Conservation (phyloP, 108 stramenopile species). For the Seminavis robusta region DNA sequence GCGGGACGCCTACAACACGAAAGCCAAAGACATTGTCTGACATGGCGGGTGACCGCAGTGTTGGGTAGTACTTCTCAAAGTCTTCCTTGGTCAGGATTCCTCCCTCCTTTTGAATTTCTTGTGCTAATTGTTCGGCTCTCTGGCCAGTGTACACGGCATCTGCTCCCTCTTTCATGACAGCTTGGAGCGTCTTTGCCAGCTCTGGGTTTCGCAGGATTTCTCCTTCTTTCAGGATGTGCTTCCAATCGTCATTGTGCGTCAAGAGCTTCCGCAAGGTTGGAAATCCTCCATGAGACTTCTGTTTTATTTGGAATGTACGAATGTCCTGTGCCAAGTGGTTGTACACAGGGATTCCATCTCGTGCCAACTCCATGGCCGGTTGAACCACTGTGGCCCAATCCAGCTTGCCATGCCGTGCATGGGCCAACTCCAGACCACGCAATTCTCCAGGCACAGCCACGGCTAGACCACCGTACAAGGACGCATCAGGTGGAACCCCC, state of each 20-base stretch:
- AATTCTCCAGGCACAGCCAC: slow-evolving; percentile 79
- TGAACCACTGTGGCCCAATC: slow-evolving; percentile 57
- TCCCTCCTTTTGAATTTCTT: slow-evolving; percentile 54
- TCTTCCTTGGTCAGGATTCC: slow-evolving; percentile 72
- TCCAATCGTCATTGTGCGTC: slow-evolving; percentile 36
- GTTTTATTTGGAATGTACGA: neutral
- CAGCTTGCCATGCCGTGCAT: slow-evolving; percentile 54
- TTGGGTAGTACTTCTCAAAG: slow-evolving; percentile 48
- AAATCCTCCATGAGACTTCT: neutral
- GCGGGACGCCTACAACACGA: slow-evolving; percentile 67
- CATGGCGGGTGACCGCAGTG: slow-evolving; percentile 45
- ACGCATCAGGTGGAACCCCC: slow-evolving; percentile 20
- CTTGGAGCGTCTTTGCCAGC: slow-evolving; percentile 51
- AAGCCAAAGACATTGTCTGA: slow-evolving; percentile 44
- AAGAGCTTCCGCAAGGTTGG: slow-evolving; percentile 23
- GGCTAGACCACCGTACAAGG: slow-evolving; percentile 54
- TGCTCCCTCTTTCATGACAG: slow-evolving; percentile 53
- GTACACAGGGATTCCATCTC: slow-evolving; percentile 42
- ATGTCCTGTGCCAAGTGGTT: slow-evolving; percentile 45
- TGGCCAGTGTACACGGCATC: slow-evolving; percentile 57
- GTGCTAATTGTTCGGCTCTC: slow-evolving; percentile 37
- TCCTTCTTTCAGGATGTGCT: slow-evolving; percentile 38
- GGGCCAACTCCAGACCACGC: slow-evolving; percentile 67
- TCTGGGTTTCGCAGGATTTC: slow-evolving; percentile 48
- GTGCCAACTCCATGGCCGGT: slow-evolving; percentile 60